Base-by-base conservation (phyloP, 768 basidiomycete species). In the Termitomyces sp. region DNA sequence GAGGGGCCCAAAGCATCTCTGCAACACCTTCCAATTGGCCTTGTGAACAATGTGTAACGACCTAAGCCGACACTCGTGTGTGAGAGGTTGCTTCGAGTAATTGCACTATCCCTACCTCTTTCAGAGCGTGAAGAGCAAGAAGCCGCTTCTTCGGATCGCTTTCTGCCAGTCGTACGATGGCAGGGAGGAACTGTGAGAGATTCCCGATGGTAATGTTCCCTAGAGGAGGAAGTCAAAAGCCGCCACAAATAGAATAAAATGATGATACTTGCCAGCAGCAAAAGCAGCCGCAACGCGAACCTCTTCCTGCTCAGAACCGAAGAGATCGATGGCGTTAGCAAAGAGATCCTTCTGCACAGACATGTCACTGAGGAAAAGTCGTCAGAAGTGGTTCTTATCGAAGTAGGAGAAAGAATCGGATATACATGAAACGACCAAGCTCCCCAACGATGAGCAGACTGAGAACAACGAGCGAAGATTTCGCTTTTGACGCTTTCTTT, bases 141-240 rank as follows among this genome's bases (percentile, higher is more conserved):
- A 98, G 74, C 11, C 94, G 85, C 69, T 89, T 94, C 74, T 89
- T 87, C 11, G 84, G 80, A 69, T 94, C 88, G 12, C 78, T 83
- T 74, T 92, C 82, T 48, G 90, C 81, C 65, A 92, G 82, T 67
- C 88, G 87, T 66, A 97, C 84, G 64, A 98, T 90, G 6, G 81
- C 80, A 32, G 94, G 94, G 4, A 98, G 80, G 83, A 94, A 97
- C 68, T 88, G 84, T 13, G 87, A 85, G 24, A 96, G 79, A 68
- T 94, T 96, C 5, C 97, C 97, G 44, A 98, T 96, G 13, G 96
- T 92, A 54, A 99, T 92, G 71, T 98, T 98, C 40, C 96, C 95
- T 91, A 62, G 35, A 54, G 28, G 15, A 35, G 16, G 11, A 33
- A 53, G 44, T 45, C 42, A 44, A 39, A 4, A 59, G 53, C 24